A percentile compares a stretch with the other conserved stretches of the same genome.
These are phyloP conservation scores for Myriosclerotinia curreyana DNA, from an alignment of 2,329 filamentous ascomycete genomes.

Conservation along the genomic window DNA sequence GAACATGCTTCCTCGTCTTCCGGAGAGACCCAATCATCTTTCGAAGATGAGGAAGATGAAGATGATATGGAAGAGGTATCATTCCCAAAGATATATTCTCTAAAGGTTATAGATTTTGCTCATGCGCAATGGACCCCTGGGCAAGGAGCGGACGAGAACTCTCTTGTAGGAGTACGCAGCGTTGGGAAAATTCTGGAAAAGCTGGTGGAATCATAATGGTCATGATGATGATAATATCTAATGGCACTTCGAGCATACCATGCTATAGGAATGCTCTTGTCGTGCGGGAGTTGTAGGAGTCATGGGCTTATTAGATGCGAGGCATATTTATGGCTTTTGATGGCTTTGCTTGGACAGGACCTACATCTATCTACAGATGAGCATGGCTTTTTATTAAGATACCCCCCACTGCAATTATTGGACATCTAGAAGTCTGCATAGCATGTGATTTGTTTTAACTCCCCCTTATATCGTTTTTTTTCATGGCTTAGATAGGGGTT, in stretches of 20 bases:
- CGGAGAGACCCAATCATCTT: constrained; percentile 15
- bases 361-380: constrained; percentile 20
- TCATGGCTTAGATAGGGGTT: background rate
- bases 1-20: constrained; percentile 38
- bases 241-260: constrained; percentile 4
- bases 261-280: background rate
- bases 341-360: constrained; percentile 22
- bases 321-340: constrained; percentile 9
- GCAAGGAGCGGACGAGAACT: constrained; percentile 81
- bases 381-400: constrained; percentile 21
- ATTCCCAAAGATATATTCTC: constrained; percentile 65
- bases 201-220: constrained; percentile 24
- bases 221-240: background rate
- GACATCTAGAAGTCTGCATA: constrained; percentile 18
- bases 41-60: constrained; percentile 47
- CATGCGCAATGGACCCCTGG: constrained; percentile 81
- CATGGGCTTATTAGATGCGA: constrained; percentile 19
- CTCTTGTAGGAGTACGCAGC: constrained; percentile 69
- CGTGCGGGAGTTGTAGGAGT: constrained; percentile 14
- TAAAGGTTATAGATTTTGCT: constrained; percentile 96
- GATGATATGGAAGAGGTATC: constrained; percentile 54
- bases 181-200: constrained; percentile 68
- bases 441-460: constrained; percentile 15
- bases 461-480: constrained; percentile 11
- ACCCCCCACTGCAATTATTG: constrained; percentile 20